Conservation (phyloP, 1,284 basidiomycete genomes). For the Pyrrhoderma noxium region DNA sequence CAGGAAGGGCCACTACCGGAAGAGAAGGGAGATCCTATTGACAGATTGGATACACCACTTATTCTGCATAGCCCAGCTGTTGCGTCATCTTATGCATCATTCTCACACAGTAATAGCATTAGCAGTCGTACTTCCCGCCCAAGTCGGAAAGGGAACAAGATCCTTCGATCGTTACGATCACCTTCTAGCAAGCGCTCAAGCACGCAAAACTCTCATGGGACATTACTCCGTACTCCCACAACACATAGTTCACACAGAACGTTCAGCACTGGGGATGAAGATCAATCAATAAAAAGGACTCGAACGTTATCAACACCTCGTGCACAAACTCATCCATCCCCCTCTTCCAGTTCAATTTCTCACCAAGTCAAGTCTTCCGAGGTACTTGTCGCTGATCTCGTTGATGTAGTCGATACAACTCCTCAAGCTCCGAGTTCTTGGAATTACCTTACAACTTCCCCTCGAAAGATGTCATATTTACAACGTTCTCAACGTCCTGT, state of each 20-base stretch:
- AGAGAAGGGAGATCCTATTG: conserved; percentile 2
- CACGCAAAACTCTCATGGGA: conserved; percentile 3
- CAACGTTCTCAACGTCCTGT: conserved; percentile 6
- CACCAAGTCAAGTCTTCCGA: neutral
- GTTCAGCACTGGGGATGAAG: neutral
- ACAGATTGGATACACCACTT: conserved; percentile 5
- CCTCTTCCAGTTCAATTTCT: neutral
- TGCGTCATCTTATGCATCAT: conserved; percentile 10
- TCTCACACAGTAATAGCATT: neutral
- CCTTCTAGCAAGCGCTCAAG: conserved; percentile 10
- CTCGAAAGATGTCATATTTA: neutral
- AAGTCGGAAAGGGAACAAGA: conserved; percentile 8
- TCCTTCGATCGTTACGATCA: conserved; percentile 11
- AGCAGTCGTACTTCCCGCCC: neutral
- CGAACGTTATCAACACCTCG: neutral
- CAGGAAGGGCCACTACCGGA: neutral
- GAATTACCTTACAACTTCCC: neutral
- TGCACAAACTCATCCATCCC: neutral
- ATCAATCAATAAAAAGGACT: neutral
- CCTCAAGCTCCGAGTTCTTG: conserved; percentile 3
- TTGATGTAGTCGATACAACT: neutral
- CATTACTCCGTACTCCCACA: conserved; percentile 3
- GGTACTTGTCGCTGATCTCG: neutral
- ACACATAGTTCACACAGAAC: conserved; percentile 4
- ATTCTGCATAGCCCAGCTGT: conserved; percentile 11